A percentile compares a stretch with the other conserved stretches of the same genome.
Evolutionary conservation across 192 early-diverging fungal genomes (phyloP).

Genomic region (Coemansia sp.): DNA sequence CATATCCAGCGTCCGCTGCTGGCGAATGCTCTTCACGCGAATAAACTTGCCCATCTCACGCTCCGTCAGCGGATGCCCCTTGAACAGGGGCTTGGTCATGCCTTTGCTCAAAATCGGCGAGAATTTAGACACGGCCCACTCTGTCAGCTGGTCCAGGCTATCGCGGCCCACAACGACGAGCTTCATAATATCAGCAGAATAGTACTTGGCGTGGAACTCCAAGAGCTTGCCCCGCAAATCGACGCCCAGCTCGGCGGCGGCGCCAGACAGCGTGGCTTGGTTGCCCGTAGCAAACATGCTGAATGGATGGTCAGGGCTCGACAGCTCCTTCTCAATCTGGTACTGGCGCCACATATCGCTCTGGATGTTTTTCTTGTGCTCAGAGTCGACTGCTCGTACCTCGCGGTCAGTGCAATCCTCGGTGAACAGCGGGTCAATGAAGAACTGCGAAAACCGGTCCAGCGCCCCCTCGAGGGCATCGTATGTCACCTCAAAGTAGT

Average conservation of each 20-base stretch:
- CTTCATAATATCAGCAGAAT: conserved; percentile 96
- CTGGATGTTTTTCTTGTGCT: conserved; percentile 95
- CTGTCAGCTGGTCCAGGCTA: conserved; percentile 77
- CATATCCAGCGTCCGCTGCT: conserved; percentile 75
- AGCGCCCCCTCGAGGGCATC: conserved; percentile 64
- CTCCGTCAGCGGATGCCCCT: conserved; percentile 70
- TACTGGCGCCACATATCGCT: conserved; percentile 85
- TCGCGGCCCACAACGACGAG: conserved; percentile 85
- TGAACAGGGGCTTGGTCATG: conserved; percentile 66
- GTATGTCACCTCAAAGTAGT: conserved; percentile 49
- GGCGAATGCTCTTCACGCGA: conserved; percentile 75
- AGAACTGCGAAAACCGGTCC: conserved; percentile 88
- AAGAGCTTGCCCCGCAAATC: conserved; percentile 82
- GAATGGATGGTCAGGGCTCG: conserved; percentile 75
- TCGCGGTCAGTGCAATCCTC: conserved; percentile 90
- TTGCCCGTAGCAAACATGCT: conserved; percentile 92
- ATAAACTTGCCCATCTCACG: conserved; percentile 73
- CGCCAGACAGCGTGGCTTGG: conserved; percentile 69
- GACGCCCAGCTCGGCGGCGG: conserved; percentile 63
- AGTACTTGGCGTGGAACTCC: conserved; percentile 85
- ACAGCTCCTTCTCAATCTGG: conserved; percentile 83
- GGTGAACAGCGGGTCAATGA: conserved; percentile 86
- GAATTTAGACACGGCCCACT: conserved; percentile 81
- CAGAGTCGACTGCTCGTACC: conserved; percentile 92
- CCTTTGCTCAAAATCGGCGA: conserved; percentile 74